Conservation (phyloP, 176 grass and related monocot genomes). For the Cocos nucifera region DNA sequence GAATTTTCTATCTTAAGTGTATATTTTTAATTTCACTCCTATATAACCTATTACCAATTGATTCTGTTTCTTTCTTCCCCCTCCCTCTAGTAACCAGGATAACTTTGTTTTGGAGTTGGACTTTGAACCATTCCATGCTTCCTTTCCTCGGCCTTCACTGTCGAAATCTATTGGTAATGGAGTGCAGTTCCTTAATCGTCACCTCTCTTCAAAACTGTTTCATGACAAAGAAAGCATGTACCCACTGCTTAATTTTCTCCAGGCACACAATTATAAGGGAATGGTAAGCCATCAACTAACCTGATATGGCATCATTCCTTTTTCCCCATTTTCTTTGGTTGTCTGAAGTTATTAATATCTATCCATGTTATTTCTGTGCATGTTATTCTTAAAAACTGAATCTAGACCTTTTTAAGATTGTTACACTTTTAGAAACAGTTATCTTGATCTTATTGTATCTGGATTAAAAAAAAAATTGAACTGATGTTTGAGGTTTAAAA, state of each 20-base stretch:
- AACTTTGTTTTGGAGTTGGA: constrained; percentile 12
- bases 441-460: no score
- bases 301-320: background rate
- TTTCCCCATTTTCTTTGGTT: no score
- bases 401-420: no score
- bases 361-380: no score
- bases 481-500: no score
- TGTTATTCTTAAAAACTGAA: no score
- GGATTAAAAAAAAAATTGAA: no score
- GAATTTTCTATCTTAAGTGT: no score
- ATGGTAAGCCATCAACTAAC: background rate
- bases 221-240: constrained; percentile 21
- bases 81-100: background rate
- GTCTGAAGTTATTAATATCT: no score
- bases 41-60: no score
- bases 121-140: constrained; percentile 19
- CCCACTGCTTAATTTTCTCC: constrained; percentile 11
- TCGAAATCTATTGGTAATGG: constrained; percentile 19
- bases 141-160: constrained; percentile 10
- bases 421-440: no score
- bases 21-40: no score
- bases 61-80: background rate
- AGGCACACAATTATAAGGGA: constrained; percentile 14
- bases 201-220: constrained; percentile 16
- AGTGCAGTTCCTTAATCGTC: constrained; percentile 14